phyloP scores from a whole-genome alignment of 2,329 filamentous ascomycete species.

The Aspergillus caelatus region DNA sequence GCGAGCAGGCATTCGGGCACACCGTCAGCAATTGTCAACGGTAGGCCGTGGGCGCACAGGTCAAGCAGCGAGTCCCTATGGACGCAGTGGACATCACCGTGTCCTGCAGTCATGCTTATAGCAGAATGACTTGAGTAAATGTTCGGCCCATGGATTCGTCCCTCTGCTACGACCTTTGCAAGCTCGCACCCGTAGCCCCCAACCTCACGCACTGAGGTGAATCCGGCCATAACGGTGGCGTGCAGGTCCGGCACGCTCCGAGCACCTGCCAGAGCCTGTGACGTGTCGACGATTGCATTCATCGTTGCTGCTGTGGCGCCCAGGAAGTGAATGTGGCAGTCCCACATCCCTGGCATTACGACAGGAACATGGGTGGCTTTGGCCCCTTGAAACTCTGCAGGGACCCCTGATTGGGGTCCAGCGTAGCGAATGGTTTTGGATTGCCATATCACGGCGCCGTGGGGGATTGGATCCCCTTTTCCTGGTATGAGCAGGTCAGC shows the following conservation, averaged over 20 bases:
- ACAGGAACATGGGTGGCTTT: constrained; percentile 42
- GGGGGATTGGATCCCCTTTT: constrained; percentile 45
- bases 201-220: constrained; percentile 56
- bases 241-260: constrained; percentile 46
- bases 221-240: constrained; percentile 51
- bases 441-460: constrained; percentile 45
- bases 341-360: constrained; percentile 58
- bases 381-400: constrained; percentile 34
- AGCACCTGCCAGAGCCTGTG: constrained; percentile 43
- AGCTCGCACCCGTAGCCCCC: constrained; percentile 53
- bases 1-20: constrained; percentile 49
- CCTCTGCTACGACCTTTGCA: constrained; percentile 47
- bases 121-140: constrained; percentile 51
- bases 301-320: constrained; percentile 33
- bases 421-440: constrained; percentile 47
- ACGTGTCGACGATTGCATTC: constrained; percentile 17
- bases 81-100: constrained; percentile 47
- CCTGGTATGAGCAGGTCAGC: constrained; percentile 52
- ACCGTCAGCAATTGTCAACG: constrained; percentile 49
- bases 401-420: constrained; percentile 34
- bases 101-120: constrained; percentile 54
- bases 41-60: constrained; percentile 16
- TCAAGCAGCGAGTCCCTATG: constrained; percentile 4
- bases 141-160: constrained; percentile 51
- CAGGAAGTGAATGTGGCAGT: constrained; percentile 54